Base-by-base conservation (phyloP, 1,284 basidiomycete species). In the Cryptococcus amylolentus region DNA sequence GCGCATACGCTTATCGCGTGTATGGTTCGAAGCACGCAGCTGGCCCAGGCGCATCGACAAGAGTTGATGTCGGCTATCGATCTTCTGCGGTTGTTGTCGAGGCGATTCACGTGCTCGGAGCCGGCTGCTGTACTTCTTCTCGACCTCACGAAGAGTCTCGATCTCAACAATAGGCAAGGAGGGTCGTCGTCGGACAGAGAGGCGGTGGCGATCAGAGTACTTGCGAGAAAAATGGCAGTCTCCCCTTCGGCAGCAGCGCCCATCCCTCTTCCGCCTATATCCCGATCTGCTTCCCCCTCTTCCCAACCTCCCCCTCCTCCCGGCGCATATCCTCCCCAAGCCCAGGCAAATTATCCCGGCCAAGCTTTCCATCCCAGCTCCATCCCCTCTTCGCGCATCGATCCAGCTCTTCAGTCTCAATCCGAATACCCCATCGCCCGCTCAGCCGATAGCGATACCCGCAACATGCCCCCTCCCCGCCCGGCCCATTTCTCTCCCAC, bases 1-100 rank as follows among this genome's bases (percentile, higher is more conserved):
- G 55, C 50, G 23, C 57, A 59, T 44, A 59, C 57, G 5, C 51
- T 59, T 26, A 55, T 59, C 16, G 54, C 54, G 3, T 52, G 57
- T 43, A 59, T 59, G 57, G 18, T 51, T 4, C 39, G 54, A 10
- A 46, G 37, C 18, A 27, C 49, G 14, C 41, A 52, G 12, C 23
- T 59, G 39, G 37, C 43, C 4, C 52, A 52, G 18, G 51, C 54
- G 26, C 54, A 59, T 26, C 57, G 57, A 12, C 42, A 49, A 4
- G 51, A 56, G 37, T 46, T 59, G 10, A 28, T 59, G 13, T 51
- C 54, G 14, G 51, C 51, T 3, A 53, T 59, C 48, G 57, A 59
- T 18, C 50, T 59, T 43, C 51, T 59, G 4, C n/a, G 42, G 7
- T 37, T 46, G n/a, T 47, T 55, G 23, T 46, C 47, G 4, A 27